phyloP scores from a whole-genome alignment of 495 filamentous ascomycete genomes.

The Cercophora newfieldiana region DNA sequence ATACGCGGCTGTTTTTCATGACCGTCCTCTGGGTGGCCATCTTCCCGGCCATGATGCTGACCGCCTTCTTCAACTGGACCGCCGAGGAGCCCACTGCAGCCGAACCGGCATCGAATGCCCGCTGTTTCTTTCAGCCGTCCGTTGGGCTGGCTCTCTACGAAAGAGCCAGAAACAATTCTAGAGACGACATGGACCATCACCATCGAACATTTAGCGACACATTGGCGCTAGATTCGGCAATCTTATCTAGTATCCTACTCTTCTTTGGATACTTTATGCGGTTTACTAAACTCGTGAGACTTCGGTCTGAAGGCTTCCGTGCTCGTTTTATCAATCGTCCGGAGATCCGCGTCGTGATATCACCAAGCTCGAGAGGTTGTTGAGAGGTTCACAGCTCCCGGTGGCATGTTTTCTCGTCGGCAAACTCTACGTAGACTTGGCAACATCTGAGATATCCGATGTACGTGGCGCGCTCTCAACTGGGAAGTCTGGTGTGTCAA shows the following conservation, averaged over 20 bases:
- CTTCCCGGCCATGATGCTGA: background rate
- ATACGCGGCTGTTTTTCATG: background rate
- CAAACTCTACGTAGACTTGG: background rate
- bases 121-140: background rate
- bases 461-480: background rate
- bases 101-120: background rate
- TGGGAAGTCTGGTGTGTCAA: background rate
- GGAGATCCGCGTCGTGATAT: background rate
- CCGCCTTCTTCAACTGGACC: slow-evolving; percentile 8
- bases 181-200: background rate
- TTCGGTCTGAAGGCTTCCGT: background rate
- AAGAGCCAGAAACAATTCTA: background rate
- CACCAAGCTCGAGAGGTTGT: background rate
- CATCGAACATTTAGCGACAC: background rate
- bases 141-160: background rate
- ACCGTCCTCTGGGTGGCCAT: background rate
- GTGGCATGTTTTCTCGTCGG: background rate
- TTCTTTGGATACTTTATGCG: background rate
- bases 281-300: background rate
- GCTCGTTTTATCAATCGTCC: background rate
- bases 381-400: background rate
- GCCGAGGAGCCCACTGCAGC: background rate
- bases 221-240: background rate
- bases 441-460: background rate
- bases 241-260: background rate